Base-by-base conservation (phyloP, 2,329 filamentous ascomycete species). In the Amylocarpus encephaloides region DNA sequence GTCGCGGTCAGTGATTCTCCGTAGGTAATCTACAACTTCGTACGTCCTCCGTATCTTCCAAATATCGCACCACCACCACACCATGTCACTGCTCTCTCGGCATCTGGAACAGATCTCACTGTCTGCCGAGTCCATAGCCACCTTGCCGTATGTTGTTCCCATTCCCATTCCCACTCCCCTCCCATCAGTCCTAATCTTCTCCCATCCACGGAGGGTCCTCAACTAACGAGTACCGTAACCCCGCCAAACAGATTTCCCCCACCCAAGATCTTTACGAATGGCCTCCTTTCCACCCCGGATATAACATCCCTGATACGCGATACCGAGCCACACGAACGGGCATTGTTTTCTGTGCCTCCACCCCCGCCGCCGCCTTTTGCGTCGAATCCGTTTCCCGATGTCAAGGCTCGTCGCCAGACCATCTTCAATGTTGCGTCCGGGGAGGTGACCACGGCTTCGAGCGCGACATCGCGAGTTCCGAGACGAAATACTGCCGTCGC, bases 211-310 rank as follows among this genome's bases (percentile, higher is more conserved):
- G 34, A 36, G 58, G 55, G 36, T 29, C 11, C 11, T 32, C 26
- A 26, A 50, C 49, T 56, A 49, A n/a, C n/a, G n/a, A n/a, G n/a
- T n/a, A n/a, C n/a, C n/a, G n/a, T n/a, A n/a, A 54, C 43, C 55
- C 47, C 45, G 53, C 49, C 29, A 45, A 43, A 49, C 64, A 94
- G 89, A 32, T 97, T 97, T 62, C 88, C 88, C 36, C 81, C 81
- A 1, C 88, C 92, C n/a, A 94, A 88, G 63, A 90, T 93, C 64
- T 98, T 97, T 71, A 93, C 91, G 59, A 96, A 95, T 67, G 90
- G 93, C 32, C 78, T 98, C 35, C 82, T 97, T 43, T 83, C 85
- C 50, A 83, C 83, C 59, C 85, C 91, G 68, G 93, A 98, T 68
- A 97, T 98, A 60, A 97, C 93, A 3, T 81, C 88, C 11, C 74